Conservation (phyloP, 495 filamentous ascomycete species). For the Penicillium salamii region DNA sequence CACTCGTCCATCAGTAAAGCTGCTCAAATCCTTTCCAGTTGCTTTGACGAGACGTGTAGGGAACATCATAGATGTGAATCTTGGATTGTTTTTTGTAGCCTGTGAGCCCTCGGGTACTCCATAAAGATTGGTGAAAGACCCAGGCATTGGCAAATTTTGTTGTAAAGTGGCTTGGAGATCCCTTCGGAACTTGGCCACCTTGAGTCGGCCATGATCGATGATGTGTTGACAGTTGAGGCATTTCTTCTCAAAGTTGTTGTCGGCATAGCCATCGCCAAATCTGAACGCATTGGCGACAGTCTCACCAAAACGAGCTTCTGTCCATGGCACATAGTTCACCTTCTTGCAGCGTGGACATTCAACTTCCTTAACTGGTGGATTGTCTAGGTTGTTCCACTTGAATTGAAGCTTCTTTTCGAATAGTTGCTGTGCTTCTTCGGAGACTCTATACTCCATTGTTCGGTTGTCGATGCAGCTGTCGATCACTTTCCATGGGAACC, state of each 20-base stretch:
- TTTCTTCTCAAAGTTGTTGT: conserved; percentile 46
- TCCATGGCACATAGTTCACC: conserved; percentile 20
- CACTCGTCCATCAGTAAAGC: conserved; percentile 28
- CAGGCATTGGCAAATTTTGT: conserved; percentile 54
- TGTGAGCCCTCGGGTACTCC: conserved; percentile 28
- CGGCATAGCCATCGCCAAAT: conserved; percentile 55
- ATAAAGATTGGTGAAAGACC: conserved; percentile 50
- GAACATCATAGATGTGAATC: conserved; percentile 41
- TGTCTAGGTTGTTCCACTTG: conserved; percentile 59
- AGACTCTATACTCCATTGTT: conserved; percentile 59
- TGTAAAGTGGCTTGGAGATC: conserved; percentile 48
- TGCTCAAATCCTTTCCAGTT: conserved; percentile 33
- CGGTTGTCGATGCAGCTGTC: conserved; percentile 59
- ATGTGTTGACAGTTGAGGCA: conserved; percentile 45
- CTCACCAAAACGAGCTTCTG: conserved; percentile 13
- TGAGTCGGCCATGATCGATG: conserved; percentile 48
- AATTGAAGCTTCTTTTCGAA: conserved; percentile 54
- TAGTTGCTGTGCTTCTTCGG: conserved; percentile 33
- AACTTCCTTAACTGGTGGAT: conserved; percentile 45
- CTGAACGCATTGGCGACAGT: conserved; percentile 14
- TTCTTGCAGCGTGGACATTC: conserved; percentile 54
- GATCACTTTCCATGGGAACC: conserved; percentile 68
- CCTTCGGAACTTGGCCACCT: conserved; percentile 54
- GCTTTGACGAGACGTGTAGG: conserved; percentile 54
- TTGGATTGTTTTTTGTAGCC: background rate